Evolutionary conservation across 805 yeast species (phyloP), one percentile per base, ranked within the genome.

Genomic region (Metschnikowia amazonensis): DNA sequence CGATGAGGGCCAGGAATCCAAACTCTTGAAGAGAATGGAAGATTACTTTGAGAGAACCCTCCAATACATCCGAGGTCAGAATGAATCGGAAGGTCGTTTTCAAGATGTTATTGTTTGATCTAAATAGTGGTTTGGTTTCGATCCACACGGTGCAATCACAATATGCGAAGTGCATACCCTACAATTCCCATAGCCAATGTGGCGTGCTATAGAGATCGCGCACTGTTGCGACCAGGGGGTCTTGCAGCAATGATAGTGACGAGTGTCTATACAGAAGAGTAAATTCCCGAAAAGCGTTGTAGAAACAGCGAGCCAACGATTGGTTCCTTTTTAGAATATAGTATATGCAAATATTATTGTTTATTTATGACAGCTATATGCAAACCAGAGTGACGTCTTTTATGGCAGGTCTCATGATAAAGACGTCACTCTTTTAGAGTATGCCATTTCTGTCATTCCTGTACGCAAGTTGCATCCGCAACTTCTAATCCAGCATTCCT

Each of bases 11-110:
- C 62, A 55, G 42, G 71, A 67, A 50, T 50, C 63, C 8, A 45
- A 48, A 14, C 59, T 66, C 34, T 60, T 68, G 43, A 57, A 55
- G 14, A 60, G 60, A 14, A 63, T 68, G 18, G 59, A 57, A 32
- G 51, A 49, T 62, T 75, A 55, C 62, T 88, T 89, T 59, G 74
- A 79, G 43, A 74, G 96, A 49, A 86, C 95, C 0, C 66, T 89
- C 60, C 76, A 69, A 30, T 90, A 86, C 58, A 82, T 90, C 45
- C 67, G 67, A 13, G 79, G 79, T 17, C 95, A 89, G 60, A 79
- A 81, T 51, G 81, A 72, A 34, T 75, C 77, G 27, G 96, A 89
- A 56, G 83, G 79, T 25, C 70, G 89, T 55, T 87, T 84, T 63
- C 76, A 73, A 45, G 75, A 77, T 48, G 79, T 84, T 18, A 28